Base-by-base conservation (phyloP, 1,139 yeast genomes). In the Sugiyamaella neomexicana region DNA sequence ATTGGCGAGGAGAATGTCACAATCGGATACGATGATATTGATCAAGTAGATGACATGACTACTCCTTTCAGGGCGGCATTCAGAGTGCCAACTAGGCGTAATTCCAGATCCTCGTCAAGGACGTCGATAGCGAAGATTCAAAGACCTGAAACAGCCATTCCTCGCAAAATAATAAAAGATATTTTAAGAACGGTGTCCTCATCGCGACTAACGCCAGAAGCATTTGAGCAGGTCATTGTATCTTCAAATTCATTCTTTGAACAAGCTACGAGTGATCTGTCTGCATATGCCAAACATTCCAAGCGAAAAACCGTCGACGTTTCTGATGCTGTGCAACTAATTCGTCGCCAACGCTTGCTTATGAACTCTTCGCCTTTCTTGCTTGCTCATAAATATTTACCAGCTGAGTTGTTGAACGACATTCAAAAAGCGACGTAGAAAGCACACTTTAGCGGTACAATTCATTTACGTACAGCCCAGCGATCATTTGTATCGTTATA, bases 231-330 rank as follows among this genome's bases (percentile, higher is more conserved):
- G 6, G 54, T 70, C 8, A 48, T 63, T 17, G 57, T 56, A 1
- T 65, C 64, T 2, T 63, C 71, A 1, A 62, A 68, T 15, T 47
- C 32, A 38, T 70, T 61, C 55, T 65, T 70, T 45, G 64, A 58
- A 17, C 70, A 66, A 53, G 58, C 57, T 1, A 53, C 65, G 9
- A 55, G 49, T 3, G 72, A 68, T 53, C 52, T 70, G 17, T 55
- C 59, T 1, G 66, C 67, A 1, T 69, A 67, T 52, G 63, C 73
- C 0, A 55, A 54, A 9, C 72, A 69, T 50, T 65, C 68, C 15
- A 60, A 60, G 25, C 60, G 72, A 15, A 65, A 63, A 46, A 62
- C 62, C 1, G 57, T 70, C 10, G 71, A 69, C 27, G 57, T 62
- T 2, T 47, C 62, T 9, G 73, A 70, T 53, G 71, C 64, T 2